Evolutionary conservation across 129 eudicot genomes (phyloP), one percentile per base, ranked within the genome.

Genomic region (Tanacetum coccineum): DNA sequence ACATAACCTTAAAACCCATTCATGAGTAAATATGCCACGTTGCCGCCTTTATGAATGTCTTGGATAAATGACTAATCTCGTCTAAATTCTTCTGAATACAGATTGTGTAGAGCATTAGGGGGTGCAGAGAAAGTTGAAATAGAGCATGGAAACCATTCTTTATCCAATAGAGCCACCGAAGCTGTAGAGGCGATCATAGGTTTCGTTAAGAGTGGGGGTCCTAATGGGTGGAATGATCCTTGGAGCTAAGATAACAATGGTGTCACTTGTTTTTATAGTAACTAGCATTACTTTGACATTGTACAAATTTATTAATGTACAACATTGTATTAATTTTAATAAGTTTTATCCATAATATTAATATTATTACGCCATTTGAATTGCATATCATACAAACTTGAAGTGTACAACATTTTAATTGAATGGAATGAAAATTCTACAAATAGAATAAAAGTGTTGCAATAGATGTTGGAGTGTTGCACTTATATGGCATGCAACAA

Each of bases 41-140:
- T 52, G 58, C 26, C 26, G 3, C 58, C 7, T 52, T 1, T 14
- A 18, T 6, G 7, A 51, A 66, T 18, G 26, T 42, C 14, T 21
- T n/a, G 13, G 20, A 13, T 22, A 1, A 4, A 9, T 71, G 60
- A 4, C 6, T 60, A 50, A 58, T 45, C 55, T 9, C 1, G 12
- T 58, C 13, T 14, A 4, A 54, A 42, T 53, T 22, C 9, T 28
- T 30, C 4, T 47, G 10, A 21, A 4, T 48, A n/a, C n/a, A n/a
- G n/a, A n/a, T n/a, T n/a, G n/a, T n/a, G n/a, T n/a, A n/a, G n/a
- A n/a, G n/a, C n/a, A n/a, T n/a, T 88, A 80, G 96, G 98, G 48
- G 96, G 96, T 70, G 92, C 96, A 9, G 96, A 93, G 84, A n/a
- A n/a, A n/a, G n/a, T n/a, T n/a, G 98, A 88, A 79, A 81, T 93